Evolutionary conservation across 164 flowering plant species (phyloP).

Genomic region (Amborella trichopoda): DNA sequence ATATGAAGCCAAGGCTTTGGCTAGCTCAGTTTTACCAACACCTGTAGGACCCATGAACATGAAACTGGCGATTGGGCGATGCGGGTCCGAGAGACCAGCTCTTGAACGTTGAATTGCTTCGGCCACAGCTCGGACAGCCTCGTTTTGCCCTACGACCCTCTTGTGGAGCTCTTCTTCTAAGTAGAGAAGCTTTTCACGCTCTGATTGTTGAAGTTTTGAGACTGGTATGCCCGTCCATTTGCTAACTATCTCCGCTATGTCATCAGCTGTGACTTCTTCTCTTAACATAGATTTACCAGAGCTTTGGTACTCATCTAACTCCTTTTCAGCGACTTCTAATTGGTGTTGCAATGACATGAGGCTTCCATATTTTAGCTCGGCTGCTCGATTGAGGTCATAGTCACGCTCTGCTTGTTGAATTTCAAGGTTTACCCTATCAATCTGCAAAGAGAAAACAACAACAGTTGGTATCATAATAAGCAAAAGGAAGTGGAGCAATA

Average conservation of each 20-base stretch:
- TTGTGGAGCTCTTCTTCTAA: constrained; percentile 87
- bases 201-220: constrained; percentile 91
- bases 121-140: constrained; percentile 84
- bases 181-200: constrained; percentile 74
- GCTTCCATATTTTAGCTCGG: constrained; percentile 88
- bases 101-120: constrained; percentile 96
- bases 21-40: constrained; percentile 95
- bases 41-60: constrained; percentile 99
- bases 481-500: too few relatives aligned
- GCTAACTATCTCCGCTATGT: constrained; percentile 92
- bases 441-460: too few relatives aligned
- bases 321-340: constrained; percentile 69
- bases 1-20: constrained; percentile 89
- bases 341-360: constrained; percentile 78
- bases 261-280: constrained; percentile 81
- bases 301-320: constrained; percentile 61
- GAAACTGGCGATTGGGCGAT: constrained; percentile 96
- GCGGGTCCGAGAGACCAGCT: constrained; percentile 95
- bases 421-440: constrained; percentile 93
- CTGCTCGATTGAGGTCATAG: constrained; percentile 96
- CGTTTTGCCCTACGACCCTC: constrained; percentile 93
- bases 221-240: constrained; percentile 99
- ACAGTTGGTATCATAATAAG: too few relatives aligned
- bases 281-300: constrained; percentile 95
- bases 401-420: constrained; percentile 96